phyloP scores from a whole-genome alignment of 768 basidiomycete species.

The Trametopsis cervina region DNA sequence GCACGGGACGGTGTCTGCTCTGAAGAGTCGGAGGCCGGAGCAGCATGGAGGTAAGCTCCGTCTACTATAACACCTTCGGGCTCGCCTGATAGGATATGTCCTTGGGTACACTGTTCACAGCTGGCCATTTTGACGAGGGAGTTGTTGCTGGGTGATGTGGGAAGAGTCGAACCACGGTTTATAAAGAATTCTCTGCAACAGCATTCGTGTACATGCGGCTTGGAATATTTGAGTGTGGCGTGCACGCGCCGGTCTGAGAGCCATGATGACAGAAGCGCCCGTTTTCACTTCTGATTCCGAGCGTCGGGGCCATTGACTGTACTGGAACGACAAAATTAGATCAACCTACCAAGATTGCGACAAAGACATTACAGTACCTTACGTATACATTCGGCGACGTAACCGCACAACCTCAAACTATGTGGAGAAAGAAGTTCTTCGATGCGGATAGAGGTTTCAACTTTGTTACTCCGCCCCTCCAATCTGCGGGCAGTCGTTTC shows the following conservation, averaged over 20 bases:
- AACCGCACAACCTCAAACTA: too few species aligned
- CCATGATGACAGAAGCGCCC: not conserved
- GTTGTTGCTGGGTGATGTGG: not conserved
- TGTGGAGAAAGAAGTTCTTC: too few species aligned
- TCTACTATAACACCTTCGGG: conserved; percentile 33
- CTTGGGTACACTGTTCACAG: conserved; percentile 30
- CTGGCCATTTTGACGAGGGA: not conserved
- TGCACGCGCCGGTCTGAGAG: not conserved
- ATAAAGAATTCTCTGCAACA: not conserved
- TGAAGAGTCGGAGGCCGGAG: conserved; percentile 8
- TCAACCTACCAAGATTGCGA: too few species aligned
- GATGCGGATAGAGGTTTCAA: too few species aligned
- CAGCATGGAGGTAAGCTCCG: conserved; percentile 36
- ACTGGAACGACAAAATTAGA: too few species aligned
- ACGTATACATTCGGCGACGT: too few species aligned
- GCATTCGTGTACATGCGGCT: not conserved
- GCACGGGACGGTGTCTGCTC: conserved; percentile 25
- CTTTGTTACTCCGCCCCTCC: too few species aligned
- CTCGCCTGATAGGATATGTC: conserved; percentile 37
- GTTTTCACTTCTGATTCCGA: too few species aligned
- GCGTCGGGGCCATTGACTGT: too few species aligned
- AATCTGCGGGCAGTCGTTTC: too few species aligned
- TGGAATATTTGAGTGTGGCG: not conserved
- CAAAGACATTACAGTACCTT: too few species aligned
- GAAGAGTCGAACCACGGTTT: not conserved